Evolutionary conservation across 2,329 filamentous ascomycete genomes (phyloP), one percentile per base, ranked within the genome.

Genomic region (Neonectria coccinea): DNA sequence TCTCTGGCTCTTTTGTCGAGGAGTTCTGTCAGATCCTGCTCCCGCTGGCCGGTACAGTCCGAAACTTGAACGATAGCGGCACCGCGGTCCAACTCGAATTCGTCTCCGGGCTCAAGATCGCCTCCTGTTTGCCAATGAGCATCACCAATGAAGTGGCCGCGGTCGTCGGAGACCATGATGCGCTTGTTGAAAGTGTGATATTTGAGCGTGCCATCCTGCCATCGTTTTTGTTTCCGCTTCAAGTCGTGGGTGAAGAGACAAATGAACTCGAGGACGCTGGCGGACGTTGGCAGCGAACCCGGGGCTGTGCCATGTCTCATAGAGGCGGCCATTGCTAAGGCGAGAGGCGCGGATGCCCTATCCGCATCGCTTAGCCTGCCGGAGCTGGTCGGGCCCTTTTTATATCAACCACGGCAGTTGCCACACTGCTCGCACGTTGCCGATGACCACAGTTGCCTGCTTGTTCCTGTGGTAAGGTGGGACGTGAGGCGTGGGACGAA

Each of bases 151-250:
- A 91, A 93, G 76, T 94, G 93, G 0, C 92, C 89, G 2, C 87
- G 83, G 51, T 92, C 89, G 77, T 97, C 94, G 73, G 96, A 95
- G 7, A 97, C 92, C 92, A 97, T 97, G 64, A 96, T 83, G 5
- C 93, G 89, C 75, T 90, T 92, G 81, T 97, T 97, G 86, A 97
- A 97, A 1, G 92, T 91, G 75, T 97, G 94, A 69, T 91, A 97
- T 68, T 91, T 92, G 66, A 97, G 86, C 56, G 89, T 89, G 39
- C 95, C 94, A 89, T 97, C 94, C 74, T 97, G 93, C 94, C 94
- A 97, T 65, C 92, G 85, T 77, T 97, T 97, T 71, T 93, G 90
- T 80, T 97, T 97, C 60, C 92, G 89, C 56, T 89, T 89, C 45
- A 97, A 78, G 75, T 97, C 94, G 75, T 92, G 89, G 2, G 94